A percentile compares a stretch with the other conserved stretches of the same genome.
phyloP scores from a whole-genome alignment of 805 yeast genomes.

The Scheffersomyces amazonensis region DNA sequence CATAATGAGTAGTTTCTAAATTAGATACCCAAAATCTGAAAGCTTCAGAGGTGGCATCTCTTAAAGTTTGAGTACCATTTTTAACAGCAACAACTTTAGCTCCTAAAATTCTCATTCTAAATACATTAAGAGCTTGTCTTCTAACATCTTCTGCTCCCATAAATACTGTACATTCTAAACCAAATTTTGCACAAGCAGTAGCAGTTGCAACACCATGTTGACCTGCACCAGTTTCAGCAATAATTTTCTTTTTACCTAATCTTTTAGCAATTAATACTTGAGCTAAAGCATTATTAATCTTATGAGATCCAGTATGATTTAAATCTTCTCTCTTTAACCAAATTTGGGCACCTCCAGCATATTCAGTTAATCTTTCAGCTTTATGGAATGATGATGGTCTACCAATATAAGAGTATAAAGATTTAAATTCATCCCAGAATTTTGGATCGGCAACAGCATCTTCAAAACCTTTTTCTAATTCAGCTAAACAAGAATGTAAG shows the following conservation, averaged over 20 bases:
- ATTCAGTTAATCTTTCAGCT: constrained; percentile 86
- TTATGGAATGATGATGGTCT: constrained; percentile 91
- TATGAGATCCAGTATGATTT: constrained; percentile 87
- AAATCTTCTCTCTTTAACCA: constrained; percentile 98
- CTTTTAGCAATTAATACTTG: constrained; percentile 79
- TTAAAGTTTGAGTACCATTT: constrained; percentile 91
- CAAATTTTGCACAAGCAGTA: constrained; percentile 90
- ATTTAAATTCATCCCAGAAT: constrained; percentile 90
- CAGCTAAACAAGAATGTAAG: constrained; percentile 83
- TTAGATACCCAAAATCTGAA: constrained; percentile 94
- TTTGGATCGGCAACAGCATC: constrained; percentile 82
- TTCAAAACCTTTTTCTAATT: constrained; percentile 85
- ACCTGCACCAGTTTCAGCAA: constrained; percentile 93
- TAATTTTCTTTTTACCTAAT: constrained; percentile 71
- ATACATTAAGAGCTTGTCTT: constrained; percentile 96
- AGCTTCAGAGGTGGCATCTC: constrained; percentile 98
- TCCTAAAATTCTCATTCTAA: constrained; percentile 95
- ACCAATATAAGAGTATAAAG: constrained; percentile 88
- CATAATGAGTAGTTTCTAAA: constrained; percentile 82
- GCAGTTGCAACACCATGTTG: constrained; percentile 95
- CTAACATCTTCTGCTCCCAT: constrained; percentile 99
- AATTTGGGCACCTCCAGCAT: constrained; percentile 88
- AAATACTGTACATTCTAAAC: constrained; percentile 87
- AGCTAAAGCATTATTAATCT: constrained; percentile 80
- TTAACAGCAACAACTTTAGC: constrained; percentile 93